Evolutionary conservation across 2,329 filamentous ascomycete species (phyloP), one percentile per base, ranked within the genome.

Genomic region (Fusarium sp.): DNA sequence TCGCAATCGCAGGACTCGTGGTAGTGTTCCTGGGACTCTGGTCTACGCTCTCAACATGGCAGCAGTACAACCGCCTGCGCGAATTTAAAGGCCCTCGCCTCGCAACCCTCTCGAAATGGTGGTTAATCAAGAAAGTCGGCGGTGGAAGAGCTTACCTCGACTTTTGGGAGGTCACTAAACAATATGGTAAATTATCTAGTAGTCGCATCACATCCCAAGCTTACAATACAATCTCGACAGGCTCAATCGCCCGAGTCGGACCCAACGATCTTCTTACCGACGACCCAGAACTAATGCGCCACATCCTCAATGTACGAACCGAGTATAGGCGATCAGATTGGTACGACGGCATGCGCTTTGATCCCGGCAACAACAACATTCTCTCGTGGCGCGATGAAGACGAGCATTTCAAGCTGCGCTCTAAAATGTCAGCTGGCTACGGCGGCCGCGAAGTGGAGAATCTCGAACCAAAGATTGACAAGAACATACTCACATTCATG

Each of bases 381-480:
- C 83, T 89, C 61, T 87, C 86, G 1, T 81, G 84, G 60, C 82
- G 84, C 42, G 82, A 89, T 59, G 85, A 87, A 47, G 82, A 82
- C 20, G 79, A 81, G 53, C 88, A 77, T 53, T 74, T 74, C 86
- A 77, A 79, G 76, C 76, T 87, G 39, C 82, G 84, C 20, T 83
- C 84, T 20, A 87, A 88, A 72, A 85, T 90, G 82, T 83, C 85
- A 10, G 80, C 85, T 6, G 89, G 87, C 72, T 89, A 89, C 72
- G 83, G 85, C 8, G 87, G 87, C 12, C 87, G 87, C 69, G 88
- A 89, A 42, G 87, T 88, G n/a, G 82, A 84, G 7, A 79, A 80
- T 11, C 77, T 89, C 2, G 87, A 90, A 70, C 72, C 80, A 17
- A 83, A 84, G 38, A 85, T 90, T 38, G 87, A 90, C 66, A 75